A percentile compares a stretch with the other conserved stretches of the same genome.
Conservation (phyloP, 2,329 filamentous ascomycete species). For the Torrubiella hemipterigena region DNA sequence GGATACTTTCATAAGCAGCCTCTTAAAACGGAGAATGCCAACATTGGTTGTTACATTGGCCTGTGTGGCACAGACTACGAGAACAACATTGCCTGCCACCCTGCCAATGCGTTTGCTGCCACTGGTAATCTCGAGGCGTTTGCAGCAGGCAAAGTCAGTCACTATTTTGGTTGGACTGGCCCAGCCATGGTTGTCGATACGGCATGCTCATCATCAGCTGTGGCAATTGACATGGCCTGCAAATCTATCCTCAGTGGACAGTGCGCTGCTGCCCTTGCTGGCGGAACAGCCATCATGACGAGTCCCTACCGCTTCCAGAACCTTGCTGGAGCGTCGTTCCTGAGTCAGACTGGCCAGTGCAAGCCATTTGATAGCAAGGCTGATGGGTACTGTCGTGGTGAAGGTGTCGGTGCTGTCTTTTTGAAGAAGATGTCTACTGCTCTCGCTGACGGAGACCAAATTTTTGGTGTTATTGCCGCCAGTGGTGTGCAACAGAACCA, state of each 20-base stretch:
- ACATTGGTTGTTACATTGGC: slow-evolving; percentile 16
- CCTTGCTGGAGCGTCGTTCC: slow-evolving; percentile 8
- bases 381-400: slow-evolving; percentile 38
- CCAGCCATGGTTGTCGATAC: slow-evolving; percentile 21
- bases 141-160: slow-evolving; percentile 17
- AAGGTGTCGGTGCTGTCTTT: slow-evolving; percentile 30
- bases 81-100: slow-evolving; percentile 9
- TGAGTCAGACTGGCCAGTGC: slow-evolving; percentile 15
- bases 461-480: slow-evolving; percentile 24
- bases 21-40: slow-evolving; percentile 1
- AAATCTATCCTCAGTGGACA: slow-evolving; percentile 16
- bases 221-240: slow-evolving; percentile 21
- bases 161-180: slow-evolving; percentile 23
- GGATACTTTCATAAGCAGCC: neutral
- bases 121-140: slow-evolving; percentile 20
- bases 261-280: slow-evolving; percentile 19
- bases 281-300: slow-evolving; percentile 25
- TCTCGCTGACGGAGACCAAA: slow-evolving; percentile 28
- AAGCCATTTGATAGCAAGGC: slow-evolving; percentile 14
- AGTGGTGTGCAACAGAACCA: slow-evolving; percentile 28
- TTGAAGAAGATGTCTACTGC: slow-evolving; percentile 35
- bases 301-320: neutral
- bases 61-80: slow-evolving; percentile 12
- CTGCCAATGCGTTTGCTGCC: slow-evolving; percentile 2
- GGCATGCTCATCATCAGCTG: slow-evolving; percentile 23